Evolutionary conservation across 2,329 filamentous ascomycete genomes (phyloP).

Genomic region (Pyrenochaeta sp.): DNA sequence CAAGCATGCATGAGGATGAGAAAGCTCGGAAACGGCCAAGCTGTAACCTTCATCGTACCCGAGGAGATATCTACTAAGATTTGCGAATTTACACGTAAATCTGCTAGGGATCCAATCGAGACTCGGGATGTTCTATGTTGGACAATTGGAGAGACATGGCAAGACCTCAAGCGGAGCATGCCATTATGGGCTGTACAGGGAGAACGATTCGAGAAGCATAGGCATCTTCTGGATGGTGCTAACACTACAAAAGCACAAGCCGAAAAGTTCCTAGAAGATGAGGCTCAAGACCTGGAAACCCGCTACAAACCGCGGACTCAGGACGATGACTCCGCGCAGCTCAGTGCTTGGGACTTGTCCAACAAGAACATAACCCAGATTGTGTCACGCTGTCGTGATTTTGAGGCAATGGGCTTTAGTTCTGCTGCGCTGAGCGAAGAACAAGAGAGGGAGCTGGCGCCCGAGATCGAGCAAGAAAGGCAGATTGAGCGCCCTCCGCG

Average conservation of each 20-base stretch:
- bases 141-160: conserved; percentile 66
- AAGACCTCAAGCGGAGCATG: conserved; percentile 59
- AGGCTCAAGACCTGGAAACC: conserved; percentile 61
- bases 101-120: conserved; percentile 42
- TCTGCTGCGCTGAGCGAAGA: conserved; percentile 65
- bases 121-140: conserved; percentile 67
- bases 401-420: conserved; percentile 38
- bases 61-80: conserved; percentile 68
- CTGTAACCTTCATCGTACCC: conserved; percentile 67
- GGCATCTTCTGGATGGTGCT: conserved; percentile 42
- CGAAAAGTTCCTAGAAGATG: conserved; percentile 62
- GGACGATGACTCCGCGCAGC: background rate
- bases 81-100: conserved; percentile 22
- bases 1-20: conserved; percentile 67
- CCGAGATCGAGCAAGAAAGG: conserved; percentile 69
- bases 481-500: conserved; percentile 61
- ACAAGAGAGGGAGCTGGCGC: conserved; percentile 72
- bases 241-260: conserved; percentile 42
- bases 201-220: conserved; percentile 57
- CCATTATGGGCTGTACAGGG: conserved; percentile 71
- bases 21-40: conserved; percentile 72
- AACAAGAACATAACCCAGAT: conserved; percentile 31
- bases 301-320: conserved; percentile 58
- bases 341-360: conserved; percentile 18
- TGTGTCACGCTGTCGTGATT: conserved; percentile 27